Conservation (phyloP, 768 basidiomycete species). For the Tulasnella sp. region DNA sequence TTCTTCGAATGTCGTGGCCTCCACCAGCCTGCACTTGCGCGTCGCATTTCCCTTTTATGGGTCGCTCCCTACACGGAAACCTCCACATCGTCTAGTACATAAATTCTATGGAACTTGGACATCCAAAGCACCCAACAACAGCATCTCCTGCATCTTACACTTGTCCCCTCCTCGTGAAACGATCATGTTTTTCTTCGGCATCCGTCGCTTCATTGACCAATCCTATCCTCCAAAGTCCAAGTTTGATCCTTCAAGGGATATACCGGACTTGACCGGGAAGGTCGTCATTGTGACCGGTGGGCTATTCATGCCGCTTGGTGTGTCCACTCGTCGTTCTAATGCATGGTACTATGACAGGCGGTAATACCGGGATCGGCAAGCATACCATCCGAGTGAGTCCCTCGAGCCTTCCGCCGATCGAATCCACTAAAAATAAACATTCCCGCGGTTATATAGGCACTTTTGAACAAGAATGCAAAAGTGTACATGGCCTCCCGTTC, state of each 20-base stretch:
- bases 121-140: not conserved
- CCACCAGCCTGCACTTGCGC: not conserved
- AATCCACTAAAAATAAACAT: not conserved
- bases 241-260: conserved; percentile 23
- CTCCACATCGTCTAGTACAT: not conserved
- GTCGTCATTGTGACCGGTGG: conserved; percentile 28
- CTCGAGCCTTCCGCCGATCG: not conserved
- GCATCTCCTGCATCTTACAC: not conserved
- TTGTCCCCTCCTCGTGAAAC: not conserved
- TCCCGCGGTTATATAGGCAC: not conserved
- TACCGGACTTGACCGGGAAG: conserved; percentile 24
- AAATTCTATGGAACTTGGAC: not conserved
- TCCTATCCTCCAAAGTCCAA: conserved; percentile 14
- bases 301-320: not conserved
- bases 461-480: conserved; percentile 29
- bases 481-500: conserved; percentile 31
- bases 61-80: not conserved
- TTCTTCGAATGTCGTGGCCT: not conserved
- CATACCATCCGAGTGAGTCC: not conserved
- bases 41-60: not conserved
- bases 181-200: not conserved
- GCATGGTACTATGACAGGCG: not conserved
- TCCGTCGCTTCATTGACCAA: conserved; percentile 1
- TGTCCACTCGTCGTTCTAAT: not conserved
- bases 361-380: conserved; percentile 23